Evolutionary conservation across 1,284 basidiomycete species (phyloP).

Genomic region (Boletus putidus): DNA sequence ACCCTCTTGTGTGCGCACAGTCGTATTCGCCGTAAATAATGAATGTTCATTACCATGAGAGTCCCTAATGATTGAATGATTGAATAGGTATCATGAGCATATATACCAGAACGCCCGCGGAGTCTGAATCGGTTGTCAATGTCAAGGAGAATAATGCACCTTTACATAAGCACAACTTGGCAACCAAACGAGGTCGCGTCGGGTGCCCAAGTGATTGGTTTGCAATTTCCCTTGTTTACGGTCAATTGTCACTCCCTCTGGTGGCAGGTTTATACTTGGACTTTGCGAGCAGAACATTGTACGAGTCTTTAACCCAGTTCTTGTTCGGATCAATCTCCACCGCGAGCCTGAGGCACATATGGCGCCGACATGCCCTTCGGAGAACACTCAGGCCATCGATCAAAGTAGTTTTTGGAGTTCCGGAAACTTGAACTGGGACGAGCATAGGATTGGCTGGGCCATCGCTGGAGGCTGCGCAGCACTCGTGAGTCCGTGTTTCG

Average conservation of each 20-base stretch:
- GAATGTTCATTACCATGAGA: too few relatives aligned
- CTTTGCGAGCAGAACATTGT: slow-evolving; percentile 11
- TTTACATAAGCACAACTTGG: too few relatives aligned
- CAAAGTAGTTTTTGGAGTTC: slow-evolving; percentile 62
- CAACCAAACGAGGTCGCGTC: too few relatives aligned
- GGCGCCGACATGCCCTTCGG: slow-evolving; percentile 48
- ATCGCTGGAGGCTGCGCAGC: slow-evolving; percentile 65
- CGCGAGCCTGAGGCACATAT: slow-evolving; percentile 16
- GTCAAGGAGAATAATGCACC: too few relatives aligned
- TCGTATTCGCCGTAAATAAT: too few relatives aligned
- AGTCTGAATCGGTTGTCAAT: too few relatives aligned
- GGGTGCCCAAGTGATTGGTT: too few relatives aligned
- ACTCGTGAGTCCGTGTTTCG: slow-evolving; percentile 47
- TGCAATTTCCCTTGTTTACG: slow-evolving; percentile 1
- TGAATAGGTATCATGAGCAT: too few relatives aligned
- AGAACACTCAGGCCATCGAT: slow-evolving; percentile 52
- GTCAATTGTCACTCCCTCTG: not conserved
- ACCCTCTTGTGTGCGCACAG: too few relatives aligned
- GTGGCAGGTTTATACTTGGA: slow-evolving; percentile 4
- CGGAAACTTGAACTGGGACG: slow-evolving; percentile 55
- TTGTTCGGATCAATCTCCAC: not conserved
- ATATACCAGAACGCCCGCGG: too few relatives aligned
- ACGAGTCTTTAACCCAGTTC: slow-evolving; percentile 3
- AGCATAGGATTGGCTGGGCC: slow-evolving; percentile 72
- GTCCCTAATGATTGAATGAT: too few relatives aligned